Evolutionary conservation across 495 filamentous ascomycete species (phyloP).

Genomic region (Corynascus novoguineensis): DNA sequence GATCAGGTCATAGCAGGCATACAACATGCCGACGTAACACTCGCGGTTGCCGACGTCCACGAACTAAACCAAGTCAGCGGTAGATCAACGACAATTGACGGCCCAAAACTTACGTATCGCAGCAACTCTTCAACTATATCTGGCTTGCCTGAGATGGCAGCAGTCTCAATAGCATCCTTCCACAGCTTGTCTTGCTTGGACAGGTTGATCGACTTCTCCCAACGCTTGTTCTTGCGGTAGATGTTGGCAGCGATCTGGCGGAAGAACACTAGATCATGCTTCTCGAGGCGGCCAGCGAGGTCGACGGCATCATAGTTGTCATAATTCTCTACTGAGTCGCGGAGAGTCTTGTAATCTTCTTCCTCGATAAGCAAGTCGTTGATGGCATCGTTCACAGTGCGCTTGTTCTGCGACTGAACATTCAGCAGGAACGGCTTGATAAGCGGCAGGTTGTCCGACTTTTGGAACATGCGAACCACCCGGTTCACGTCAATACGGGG

Average conservation of each 20-base stretch:
- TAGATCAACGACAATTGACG: neutral
- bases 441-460: slow-evolving; percentile 94
- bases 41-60: slow-evolving; percentile 98
- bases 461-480: slow-evolving; percentile 96
- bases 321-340: slow-evolving; percentile 96
- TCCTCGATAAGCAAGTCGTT: slow-evolving; percentile 98
- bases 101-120: slow-evolving; percentile 73
- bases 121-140: slow-evolving; percentile 94
- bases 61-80: slow-evolving; percentile 61
- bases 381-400: slow-evolving; percentile 94
- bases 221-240: slow-evolving; percentile 99
- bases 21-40: slow-evolving; percentile 98
- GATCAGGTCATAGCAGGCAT: slow-evolving; percentile 97
- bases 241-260: slow-evolving; percentile 96
- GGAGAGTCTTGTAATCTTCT: slow-evolving; percentile 97
- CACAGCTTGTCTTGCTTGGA: slow-evolving; percentile 99
- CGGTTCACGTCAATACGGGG: slow-evolving; percentile 95
- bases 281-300: slow-evolving; percentile 89
- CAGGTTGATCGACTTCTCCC: slow-evolving; percentile 98
- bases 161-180: slow-evolving; percentile 99
- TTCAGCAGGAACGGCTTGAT: slow-evolving; percentile 99
- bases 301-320: slow-evolving; percentile 98
- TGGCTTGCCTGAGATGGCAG: slow-evolving; percentile 85
- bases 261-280: slow-evolving; percentile 98
- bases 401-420: slow-evolving; percentile 97